These are phyloP conservation scores for Ajuga reptans DNA, from an alignment of 305 asterid genomes.

Conservation along the genomic window DNA sequence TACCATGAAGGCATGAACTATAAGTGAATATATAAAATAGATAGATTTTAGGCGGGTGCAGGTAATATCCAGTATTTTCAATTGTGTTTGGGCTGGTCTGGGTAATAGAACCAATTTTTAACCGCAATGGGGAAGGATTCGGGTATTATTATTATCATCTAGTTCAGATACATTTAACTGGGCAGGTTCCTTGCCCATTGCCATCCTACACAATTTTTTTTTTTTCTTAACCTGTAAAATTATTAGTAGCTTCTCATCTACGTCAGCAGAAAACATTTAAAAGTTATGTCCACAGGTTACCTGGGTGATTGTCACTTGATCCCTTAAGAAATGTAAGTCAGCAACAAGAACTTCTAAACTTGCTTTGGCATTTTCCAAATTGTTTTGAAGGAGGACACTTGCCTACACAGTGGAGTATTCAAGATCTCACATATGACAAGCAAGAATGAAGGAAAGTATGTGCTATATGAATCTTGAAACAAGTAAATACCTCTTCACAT, in stretches of 20 bases:
- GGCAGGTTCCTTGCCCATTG: not conserved
- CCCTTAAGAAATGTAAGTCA: slow-evolving; percentile 76
- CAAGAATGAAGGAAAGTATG: not conserved
- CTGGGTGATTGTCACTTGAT: slow-evolving; percentile 82
- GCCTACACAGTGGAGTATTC: slow-evolving; percentile 44
- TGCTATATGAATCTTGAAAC: slow-evolving; percentile 12
- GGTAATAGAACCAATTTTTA: not conserved
- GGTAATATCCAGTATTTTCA: not conserved
- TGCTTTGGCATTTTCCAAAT: slow-evolving; percentile 81
- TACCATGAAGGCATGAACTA: too few species aligned
- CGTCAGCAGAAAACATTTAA: slow-evolving; percentile 17
- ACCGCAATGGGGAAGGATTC: not conserved
- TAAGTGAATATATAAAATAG: too few species aligned
- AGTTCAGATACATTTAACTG: not conserved
- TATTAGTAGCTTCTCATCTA: slow-evolving; percentile 36
- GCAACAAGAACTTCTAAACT: slow-evolving; percentile 88
- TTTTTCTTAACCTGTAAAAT: slow-evolving; percentile 37
- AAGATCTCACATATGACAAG: not conserved
- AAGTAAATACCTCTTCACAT: slow-evolving; percentile 60
- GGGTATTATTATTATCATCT: too few species aligned
- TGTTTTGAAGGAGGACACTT: slow-evolving; percentile 63
- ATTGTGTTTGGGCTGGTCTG: not conserved
- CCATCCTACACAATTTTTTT: slow-evolving; percentile 26
- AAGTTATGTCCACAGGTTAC: slow-evolving; percentile 24
- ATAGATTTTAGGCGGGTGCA: too few species aligned